These are phyloP conservation scores for Candida loeiensis DNA, from an alignment of 805 yeast species.

Conservation along the genomic window DNA sequence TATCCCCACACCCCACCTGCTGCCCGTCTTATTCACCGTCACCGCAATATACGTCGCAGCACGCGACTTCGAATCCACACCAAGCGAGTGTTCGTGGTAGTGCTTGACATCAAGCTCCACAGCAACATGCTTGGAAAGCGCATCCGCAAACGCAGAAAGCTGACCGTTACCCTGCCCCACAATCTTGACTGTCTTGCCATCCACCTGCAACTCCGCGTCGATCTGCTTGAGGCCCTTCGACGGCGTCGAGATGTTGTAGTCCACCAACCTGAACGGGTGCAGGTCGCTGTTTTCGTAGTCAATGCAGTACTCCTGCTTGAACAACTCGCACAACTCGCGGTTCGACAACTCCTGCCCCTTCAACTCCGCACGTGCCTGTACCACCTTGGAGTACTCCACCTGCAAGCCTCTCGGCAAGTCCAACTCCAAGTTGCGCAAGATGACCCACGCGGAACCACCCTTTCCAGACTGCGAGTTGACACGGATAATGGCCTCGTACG, in stretches of 20 bases:
- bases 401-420: slow-evolving; percentile 82
- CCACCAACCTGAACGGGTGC: slow-evolving; percentile 35
- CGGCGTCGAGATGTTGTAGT: slow-evolving; percentile 45
- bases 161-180: slow-evolving; percentile 80
- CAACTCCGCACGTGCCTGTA: slow-evolving; percentile 65
- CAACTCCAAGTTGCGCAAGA: slow-evolving; percentile 67
- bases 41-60: slow-evolving; percentile 70
- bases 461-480: slow-evolving; percentile 87
- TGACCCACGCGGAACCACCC: slow-evolving; percentile 89
- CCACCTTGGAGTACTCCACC: slow-evolving; percentile 67
- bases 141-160: slow-evolving; percentile 68
- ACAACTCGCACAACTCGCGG: slow-evolving; percentile 60
- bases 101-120: slow-evolving; percentile 57
- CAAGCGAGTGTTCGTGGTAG: slow-evolving; percentile 79
- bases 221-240: slow-evolving; percentile 42
- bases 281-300: slow-evolving; percentile 30
- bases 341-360: slow-evolving; percentile 69
- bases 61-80: slow-evolving; percentile 62
- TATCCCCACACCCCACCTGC: slow-evolving; percentile 88
- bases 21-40: slow-evolving; percentile 18
- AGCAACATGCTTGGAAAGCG: slow-evolving; percentile 48
- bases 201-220: slow-evolving; percentile 47
- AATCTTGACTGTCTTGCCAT: slow-evolving; percentile 38
- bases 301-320: slow-evolving; percentile 55
- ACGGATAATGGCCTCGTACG: slow-evolving; percentile 88